Base-by-base conservation (phyloP, 495 filamentous ascomycete genomes). In the Daldinia vernicosa region DNA sequence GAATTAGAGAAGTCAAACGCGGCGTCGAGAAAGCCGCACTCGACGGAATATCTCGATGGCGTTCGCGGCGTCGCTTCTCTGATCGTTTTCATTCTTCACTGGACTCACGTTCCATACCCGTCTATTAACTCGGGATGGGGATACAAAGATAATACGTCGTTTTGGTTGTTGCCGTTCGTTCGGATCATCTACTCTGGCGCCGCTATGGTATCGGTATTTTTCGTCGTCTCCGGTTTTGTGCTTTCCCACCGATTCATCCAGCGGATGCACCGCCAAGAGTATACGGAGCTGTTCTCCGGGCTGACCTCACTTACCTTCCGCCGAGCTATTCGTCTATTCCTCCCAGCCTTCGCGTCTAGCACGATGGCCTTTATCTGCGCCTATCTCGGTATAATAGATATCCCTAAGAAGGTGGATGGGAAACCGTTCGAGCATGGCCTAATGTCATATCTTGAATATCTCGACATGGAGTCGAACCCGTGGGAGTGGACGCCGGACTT, bases 161-260 rank as follows among this genome's bases (percentile, higher is more conserved):
- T 72, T 69, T 79, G 87, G 63, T 85, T 90, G 67, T 75, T 91
- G n/a, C 89, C 89, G 7, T 83, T 90, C 68, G 45, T 90, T 5
- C 85, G 89, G 60, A 79, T 91, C 60, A 70, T 90, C 12, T 86
- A 87, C 73, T 87, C 85, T 3, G 89, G 87, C n/a, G 84, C 86
- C 61, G 86, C 89, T 61, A 89, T 89, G 88, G 89, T 91, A 17
- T 82, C 85, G 60, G 84, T 90, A 19, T 91, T 91, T 80, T 90
- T 90, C 74, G 88, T 90, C 52, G 85, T 91, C 59, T 89, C 87
- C 6, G 89, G 89, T 45, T 89, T 88, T 58, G 88, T 89, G 4
- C 79, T 90, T 2, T 87, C 87, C 9, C 85, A 87, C 64, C 89
- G 89, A 59, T 87, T 88, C 6, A 66, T 77, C 52, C 67, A 79